Conservation (phyloP, 2,329 filamentous ascomycete genomes). For the Verticillium dahliae region DNA sequence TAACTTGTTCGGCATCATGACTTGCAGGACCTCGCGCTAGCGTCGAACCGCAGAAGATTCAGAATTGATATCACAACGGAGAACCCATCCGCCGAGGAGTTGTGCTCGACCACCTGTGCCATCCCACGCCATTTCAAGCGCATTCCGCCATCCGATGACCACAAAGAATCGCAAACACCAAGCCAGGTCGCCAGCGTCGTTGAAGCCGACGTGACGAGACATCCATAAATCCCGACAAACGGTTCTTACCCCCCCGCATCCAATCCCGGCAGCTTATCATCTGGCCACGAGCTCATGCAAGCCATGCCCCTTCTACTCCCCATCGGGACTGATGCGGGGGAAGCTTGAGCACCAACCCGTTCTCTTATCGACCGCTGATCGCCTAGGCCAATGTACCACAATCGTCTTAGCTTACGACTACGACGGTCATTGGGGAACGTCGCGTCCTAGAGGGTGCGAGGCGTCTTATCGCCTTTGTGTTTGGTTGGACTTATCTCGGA, state of each 20-base stretch:
- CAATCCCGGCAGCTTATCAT: neutral
- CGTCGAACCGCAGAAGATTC: too few species aligned
- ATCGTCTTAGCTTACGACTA: neutral
- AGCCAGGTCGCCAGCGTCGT: neutral
- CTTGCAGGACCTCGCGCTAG: too few species aligned
- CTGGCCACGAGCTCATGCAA: neutral
- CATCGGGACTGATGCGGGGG: constrained; percentile 3
- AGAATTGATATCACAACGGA: too few species aligned
- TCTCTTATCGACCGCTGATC: neutral
- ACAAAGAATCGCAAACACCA: neutral
- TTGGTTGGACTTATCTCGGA: neutral
- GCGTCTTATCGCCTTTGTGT: neutral
- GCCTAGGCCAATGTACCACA: neutral
- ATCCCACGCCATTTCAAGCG: neutral
- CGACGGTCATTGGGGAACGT: neutral
- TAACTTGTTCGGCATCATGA: too few species aligned
- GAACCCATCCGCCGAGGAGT: too few species aligned
- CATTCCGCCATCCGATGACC: neutral
- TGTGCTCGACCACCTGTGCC: neutral
- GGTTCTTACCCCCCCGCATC: neutral
- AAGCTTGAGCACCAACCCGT: neutral
- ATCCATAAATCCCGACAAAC: neutral
- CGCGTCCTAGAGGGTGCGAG: neutral
- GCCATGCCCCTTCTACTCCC: neutral
- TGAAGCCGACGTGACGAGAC: neutral